Conservation (phyloP, 106 monocot genomes). For the Amphibolis antarctica region DNA sequence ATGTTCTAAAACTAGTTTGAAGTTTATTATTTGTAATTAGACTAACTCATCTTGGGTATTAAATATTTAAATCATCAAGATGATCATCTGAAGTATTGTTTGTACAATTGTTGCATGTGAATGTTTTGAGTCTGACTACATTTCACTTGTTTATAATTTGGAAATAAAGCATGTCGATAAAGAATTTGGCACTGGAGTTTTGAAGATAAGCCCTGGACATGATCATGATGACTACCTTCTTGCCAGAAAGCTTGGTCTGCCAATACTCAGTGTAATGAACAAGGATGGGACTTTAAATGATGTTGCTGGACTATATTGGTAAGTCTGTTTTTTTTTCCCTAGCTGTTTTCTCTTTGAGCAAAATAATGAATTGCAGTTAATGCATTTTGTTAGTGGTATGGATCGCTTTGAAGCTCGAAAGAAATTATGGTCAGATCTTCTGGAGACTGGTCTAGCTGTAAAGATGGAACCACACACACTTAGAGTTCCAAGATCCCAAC, state of each 20-base stretch:
- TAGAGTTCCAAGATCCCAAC: slow-evolving; percentile 93
- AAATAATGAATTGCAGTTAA: too few species aligned
- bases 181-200: slow-evolving; percentile 95
- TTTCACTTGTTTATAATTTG: slow-evolving; percentile 7
- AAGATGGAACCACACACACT: slow-evolving; percentile 67
- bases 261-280: slow-evolving; percentile 98
- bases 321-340: slow-evolving; percentile 4
- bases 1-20: too few species aligned
- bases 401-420: slow-evolving; percentile 92
- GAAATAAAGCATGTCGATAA: slow-evolving; percentile 77
- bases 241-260: slow-evolving; percentile 94
- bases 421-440: slow-evolving; percentile 94
- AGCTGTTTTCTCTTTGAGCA: background rate
- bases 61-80: background rate
- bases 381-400: slow-evolving; percentile 47
- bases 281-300: slow-evolving; percentile 99
- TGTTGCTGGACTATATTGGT: slow-evolving; percentile 80
- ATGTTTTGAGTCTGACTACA: slow-evolving; percentile 1
- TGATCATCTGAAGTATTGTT: too few species aligned
- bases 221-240: slow-evolving; percentile 97
- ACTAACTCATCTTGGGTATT: too few species aligned
- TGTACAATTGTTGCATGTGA: background rate
- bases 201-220: slow-evolving; percentile 99
- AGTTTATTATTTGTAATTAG: too few species aligned
- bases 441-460: slow-evolving; percentile 75